Evolutionary conservation across 225 moss, liverwort and hornwort genomes (phyloP), one percentile per base, ranked within the genome.

Genomic region (Polytrichum commune): DNA sequence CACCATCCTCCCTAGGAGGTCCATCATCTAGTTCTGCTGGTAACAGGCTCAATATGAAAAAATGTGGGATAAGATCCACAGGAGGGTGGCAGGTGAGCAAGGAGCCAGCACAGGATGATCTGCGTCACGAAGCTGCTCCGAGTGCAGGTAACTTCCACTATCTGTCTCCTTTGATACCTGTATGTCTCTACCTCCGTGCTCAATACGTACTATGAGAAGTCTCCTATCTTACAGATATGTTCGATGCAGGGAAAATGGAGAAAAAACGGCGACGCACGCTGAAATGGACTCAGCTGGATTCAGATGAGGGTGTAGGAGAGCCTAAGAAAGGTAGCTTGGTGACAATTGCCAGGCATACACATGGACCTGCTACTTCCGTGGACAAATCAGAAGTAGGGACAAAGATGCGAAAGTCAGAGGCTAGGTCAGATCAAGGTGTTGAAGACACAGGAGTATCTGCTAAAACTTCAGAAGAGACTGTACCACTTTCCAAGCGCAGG

Each of bases 221-320:
- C 46, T 46, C 46, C 46, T 16, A 16, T 46, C 46, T 46, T 46
- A 46, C 2, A 46, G 13, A 46, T 46, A 46, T 16, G 46, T 46
- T 58, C 22, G 22, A 88, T 53, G 68, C 82, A 79, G 86, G 82
- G 22, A 87, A 89, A 76, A 70, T 85, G 76, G 85, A 85, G 62
- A 92, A 83, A 78, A 93, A 85, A 74, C 83, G 82, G 69, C 83
- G 74, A 27, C 85, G 86, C 63, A 85, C 80, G 29, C 71, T 86
- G 76, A 96, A 92, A 70, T 87, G 86, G 84, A 96, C 88, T 84
- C 79, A 87, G 76, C 73, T 89, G 53, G 90, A 92, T 27, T 85
- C 87, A 26, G 64, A 81, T 38, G 82, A 62, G 56, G 88, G 80
- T 65, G 82, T 66, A 67, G 77, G 74, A 74, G 91, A 81, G 77